Base-by-base conservation (phyloP, 1,284 basidiomycete genomes). In the Amylostereum areolatum region DNA sequence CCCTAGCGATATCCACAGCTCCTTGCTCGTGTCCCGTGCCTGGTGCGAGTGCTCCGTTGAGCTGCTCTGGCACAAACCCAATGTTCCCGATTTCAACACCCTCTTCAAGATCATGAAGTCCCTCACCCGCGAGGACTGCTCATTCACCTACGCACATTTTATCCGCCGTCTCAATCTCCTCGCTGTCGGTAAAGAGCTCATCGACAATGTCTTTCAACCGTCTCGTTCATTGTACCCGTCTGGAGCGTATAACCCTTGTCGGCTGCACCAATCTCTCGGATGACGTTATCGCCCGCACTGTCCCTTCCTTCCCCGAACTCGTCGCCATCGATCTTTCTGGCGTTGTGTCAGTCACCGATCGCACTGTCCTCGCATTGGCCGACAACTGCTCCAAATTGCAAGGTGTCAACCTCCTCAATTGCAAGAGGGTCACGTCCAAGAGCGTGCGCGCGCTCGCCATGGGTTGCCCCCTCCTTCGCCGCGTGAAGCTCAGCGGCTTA, bases 1-100 rank as follows among this genome's bases (percentile, higher is more conserved):
- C 0, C 72, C 83, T 25, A 75, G 77, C 48, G 90, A 96, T 68
- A 75, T 97, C 37, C 81, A 88, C 56, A 75, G 77, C 53, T 78
- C 83, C 44, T 75, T 97, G 51, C 81, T 89, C 49, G 95, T 98
- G 32, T 94, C 87, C 34, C 85, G 91, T 50, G 77, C 85, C 10
- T 99, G 97, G 95, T 97, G 94, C 72, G 85, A 95, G 61, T 96
- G 93, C 66, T 86, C 92, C 6, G 93, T 96, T 48, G 93, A 97
- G 65, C 77, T 98, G 18, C 77, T 99, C 24, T 99, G 96, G 96
- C 89, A 95, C 66, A 89, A 92, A 59, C 95, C 96, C 12, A 75
- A 77, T 48, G 85, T 96, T 62, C 74, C 80, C 49, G 81, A 80
- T 53, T 75, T 84, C 51, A 73, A 78, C 46, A 85, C 85, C 40